phyloP scores from a whole-genome alignment of 495 filamentous ascomycete species.

The Halenospora varia region DNA sequence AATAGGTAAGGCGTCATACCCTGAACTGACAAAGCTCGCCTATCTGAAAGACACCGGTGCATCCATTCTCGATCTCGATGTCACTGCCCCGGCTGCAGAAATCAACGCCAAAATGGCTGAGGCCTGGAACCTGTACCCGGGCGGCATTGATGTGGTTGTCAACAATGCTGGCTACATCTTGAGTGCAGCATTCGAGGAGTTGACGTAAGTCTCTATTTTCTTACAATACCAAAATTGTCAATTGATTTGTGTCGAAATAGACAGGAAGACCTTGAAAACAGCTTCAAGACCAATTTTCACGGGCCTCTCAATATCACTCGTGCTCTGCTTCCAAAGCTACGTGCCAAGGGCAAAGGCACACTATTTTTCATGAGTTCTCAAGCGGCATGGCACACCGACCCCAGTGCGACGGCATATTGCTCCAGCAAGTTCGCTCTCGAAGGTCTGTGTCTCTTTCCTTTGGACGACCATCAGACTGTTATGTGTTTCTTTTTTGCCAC shows the following conservation, averaged over 20 bases:
- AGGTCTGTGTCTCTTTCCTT: slow-evolving; percentile 23
- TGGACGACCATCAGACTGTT: neutral
- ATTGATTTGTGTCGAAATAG: slow-evolving; percentile 15
- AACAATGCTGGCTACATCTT: slow-evolving; percentile 46
- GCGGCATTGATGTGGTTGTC: slow-evolving; percentile 45
- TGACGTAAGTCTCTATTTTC: slow-evolving; percentile 27
- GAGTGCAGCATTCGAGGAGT: slow-evolving; percentile 36
- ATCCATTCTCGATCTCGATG: slow-evolving; percentile 36
- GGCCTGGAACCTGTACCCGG: slow-evolving; percentile 34
- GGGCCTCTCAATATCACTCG: slow-evolving; percentile 43
- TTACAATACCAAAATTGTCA: neutral
- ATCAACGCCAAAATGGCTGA: slow-evolving; percentile 34
- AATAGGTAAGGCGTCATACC: no score
- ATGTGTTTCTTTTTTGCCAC: neutral
- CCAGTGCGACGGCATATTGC: slow-evolving; percentile 30
- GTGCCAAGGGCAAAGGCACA: neutral
- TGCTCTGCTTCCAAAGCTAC: slow-evolving; percentile 11
- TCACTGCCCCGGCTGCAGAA: slow-evolving; percentile 33
- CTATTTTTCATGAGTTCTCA: neutral
- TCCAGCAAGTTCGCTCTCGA: slow-evolving; percentile 48
- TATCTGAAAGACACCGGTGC: slow-evolving; percentile 40
- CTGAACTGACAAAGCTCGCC: no score
- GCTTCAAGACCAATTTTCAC: slow-evolving; percentile 45
- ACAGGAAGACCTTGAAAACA: neutral
- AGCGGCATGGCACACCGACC: neutral